Evolutionary conservation across 805 yeast species (phyloP).

Genomic region (Starmerella floris): DNA sequence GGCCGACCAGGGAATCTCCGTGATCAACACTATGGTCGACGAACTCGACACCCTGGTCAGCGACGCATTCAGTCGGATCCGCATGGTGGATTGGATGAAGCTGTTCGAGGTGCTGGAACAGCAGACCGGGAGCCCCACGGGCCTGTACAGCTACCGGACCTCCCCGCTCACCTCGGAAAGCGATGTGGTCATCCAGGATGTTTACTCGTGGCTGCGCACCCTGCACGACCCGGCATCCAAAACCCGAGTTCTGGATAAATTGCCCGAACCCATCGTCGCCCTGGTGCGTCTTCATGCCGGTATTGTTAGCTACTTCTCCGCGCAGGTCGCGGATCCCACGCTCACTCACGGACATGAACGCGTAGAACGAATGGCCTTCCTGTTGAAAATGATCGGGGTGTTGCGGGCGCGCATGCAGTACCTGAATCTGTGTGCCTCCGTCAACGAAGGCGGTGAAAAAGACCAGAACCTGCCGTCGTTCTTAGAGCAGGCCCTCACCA

Average conservation of each 20-base stretch:
- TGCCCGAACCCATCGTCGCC: slow-evolving; percentile 59
- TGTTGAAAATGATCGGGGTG: slow-evolving; percentile 53
- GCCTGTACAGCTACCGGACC: slow-evolving; percentile 44
- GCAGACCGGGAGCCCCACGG: slow-evolving; percentile 45
- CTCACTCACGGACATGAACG: slow-evolving; percentile 41
- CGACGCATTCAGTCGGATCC: slow-evolving; percentile 42
- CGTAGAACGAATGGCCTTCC: slow-evolving; percentile 51
- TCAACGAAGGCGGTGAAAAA: slow-evolving; percentile 26
- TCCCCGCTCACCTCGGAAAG: slow-evolving; percentile 36
- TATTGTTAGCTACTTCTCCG: slow-evolving; percentile 47
- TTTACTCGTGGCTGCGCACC: slow-evolving; percentile 56
- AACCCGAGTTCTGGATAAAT: slow-evolving; percentile 33
- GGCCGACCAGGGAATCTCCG: slow-evolving; percentile 11
- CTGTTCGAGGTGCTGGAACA: slow-evolving; percentile 62
- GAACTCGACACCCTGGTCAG: slow-evolving; percentile 50
- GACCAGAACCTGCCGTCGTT: slow-evolving; percentile 53
- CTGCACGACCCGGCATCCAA: slow-evolving; percentile 33
- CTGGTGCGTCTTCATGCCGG: slow-evolving; percentile 55
- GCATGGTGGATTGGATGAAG: slow-evolving; percentile 64
- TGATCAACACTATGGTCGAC: slow-evolving; percentile 47
- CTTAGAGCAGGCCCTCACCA: slow-evolving; percentile 62
- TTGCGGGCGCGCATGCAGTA: slow-evolving; percentile 54
- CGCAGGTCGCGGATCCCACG: slow-evolving; percentile 51
- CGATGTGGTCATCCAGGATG: slow-evolving; percentile 47
- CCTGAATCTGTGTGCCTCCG: slow-evolving; percentile 29